Conservation (phyloP, 2,329 filamentous ascomycete species). For the Thelonectria olida region DNA sequence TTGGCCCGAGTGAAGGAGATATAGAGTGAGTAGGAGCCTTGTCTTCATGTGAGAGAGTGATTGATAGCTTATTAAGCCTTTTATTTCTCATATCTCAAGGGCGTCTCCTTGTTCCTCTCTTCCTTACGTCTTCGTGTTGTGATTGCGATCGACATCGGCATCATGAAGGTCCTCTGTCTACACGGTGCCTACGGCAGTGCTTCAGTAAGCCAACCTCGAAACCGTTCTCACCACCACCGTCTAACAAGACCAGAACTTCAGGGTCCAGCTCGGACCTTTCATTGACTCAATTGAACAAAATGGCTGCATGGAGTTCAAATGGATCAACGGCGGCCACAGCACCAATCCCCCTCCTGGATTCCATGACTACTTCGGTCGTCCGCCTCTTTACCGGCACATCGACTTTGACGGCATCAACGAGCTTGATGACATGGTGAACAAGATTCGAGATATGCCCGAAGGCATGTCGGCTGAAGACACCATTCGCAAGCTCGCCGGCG, state of each 20-base stretch:
- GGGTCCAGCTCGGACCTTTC: slow-evolving; percentile 58
- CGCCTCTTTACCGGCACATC: slow-evolving; percentile 66
- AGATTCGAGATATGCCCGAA: slow-evolving; percentile 63
- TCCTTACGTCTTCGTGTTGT: background rate
- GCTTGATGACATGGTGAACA: slow-evolving; percentile 57
- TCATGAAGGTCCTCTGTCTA: slow-evolving; percentile 66
- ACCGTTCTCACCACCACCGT: background rate
- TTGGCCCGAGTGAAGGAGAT: background rate
- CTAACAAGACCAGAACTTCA: slow-evolving; percentile 57
- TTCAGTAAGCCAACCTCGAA: slow-evolving; percentile 49
- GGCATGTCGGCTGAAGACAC: slow-evolving; percentile 64
- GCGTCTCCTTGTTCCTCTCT: background rate
- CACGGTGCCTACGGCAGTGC: slow-evolving; percentile 67
- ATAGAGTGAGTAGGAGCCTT: background rate
- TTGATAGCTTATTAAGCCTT: background rate
- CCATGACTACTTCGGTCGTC: slow-evolving; percentile 65
- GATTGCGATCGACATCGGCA: slow-evolving; percentile 22
- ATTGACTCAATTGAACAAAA: slow-evolving; percentile 30
- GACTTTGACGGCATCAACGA: slow-evolving; percentile 53
- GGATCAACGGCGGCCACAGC: slow-evolving; percentile 60
- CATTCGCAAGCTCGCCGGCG: slow-evolving; percentile 59
- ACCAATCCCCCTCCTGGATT: slow-evolving; percentile 62
- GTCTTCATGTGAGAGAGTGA: background rate
- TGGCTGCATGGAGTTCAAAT: slow-evolving; percentile 51
- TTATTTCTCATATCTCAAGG: background rate